phyloP scores from a whole-genome alignment of 305 asterid species.

The Rubia tinctorum region DNA sequence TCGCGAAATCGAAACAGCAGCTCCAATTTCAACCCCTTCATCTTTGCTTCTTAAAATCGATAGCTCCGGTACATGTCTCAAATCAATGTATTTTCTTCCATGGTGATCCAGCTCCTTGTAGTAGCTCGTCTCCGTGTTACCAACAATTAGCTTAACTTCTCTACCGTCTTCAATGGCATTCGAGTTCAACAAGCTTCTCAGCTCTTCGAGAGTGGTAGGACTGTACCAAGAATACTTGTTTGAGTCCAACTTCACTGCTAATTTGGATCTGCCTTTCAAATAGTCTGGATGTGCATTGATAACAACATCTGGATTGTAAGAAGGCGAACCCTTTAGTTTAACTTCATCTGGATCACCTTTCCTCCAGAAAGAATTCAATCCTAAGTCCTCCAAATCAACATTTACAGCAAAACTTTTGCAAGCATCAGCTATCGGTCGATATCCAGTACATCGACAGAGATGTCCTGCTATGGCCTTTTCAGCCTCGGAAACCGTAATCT shows the following conservation, averaged over 20 bases:
- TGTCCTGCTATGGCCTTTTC: constrained; percentile 68
- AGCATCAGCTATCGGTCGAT: constrained; percentile 81
- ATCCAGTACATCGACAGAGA: constrained; percentile 82
- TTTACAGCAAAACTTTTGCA: constrained; percentile 74
- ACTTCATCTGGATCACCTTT: constrained; percentile 41
- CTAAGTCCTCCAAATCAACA: constrained; percentile 80
- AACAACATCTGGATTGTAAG: constrained; percentile 32
- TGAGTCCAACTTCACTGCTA: constrained; percentile 34
- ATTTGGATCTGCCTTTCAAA: constrained; percentile 26
- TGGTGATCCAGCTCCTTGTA: constrained; percentile 43
- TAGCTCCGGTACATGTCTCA: constrained; percentile 53
- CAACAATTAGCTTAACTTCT: constrained; percentile 49
- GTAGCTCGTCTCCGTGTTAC: constrained; percentile 69
- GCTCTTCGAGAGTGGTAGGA: constrained; percentile 53
- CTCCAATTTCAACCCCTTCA: constrained; percentile 56
- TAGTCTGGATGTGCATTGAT: constrained; percentile 33
- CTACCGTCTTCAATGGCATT: constrained; percentile 24
- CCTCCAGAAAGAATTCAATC: constrained; percentile 62
- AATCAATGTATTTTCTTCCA: constrained; percentile 52
- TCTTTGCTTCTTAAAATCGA: constrained; percentile 36
- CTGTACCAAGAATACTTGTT: constrained; percentile 48
- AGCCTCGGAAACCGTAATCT: constrained; percentile 64
- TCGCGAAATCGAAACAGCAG: constrained; percentile 58
- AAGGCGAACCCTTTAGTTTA: constrained; percentile 38
- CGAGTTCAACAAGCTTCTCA: constrained; percentile 40